Evolutionary conservation across 2,329 filamentous ascomycete genomes (phyloP), one percentile per base, ranked within the genome.

Genomic region (Fusarium illudens): DNA sequence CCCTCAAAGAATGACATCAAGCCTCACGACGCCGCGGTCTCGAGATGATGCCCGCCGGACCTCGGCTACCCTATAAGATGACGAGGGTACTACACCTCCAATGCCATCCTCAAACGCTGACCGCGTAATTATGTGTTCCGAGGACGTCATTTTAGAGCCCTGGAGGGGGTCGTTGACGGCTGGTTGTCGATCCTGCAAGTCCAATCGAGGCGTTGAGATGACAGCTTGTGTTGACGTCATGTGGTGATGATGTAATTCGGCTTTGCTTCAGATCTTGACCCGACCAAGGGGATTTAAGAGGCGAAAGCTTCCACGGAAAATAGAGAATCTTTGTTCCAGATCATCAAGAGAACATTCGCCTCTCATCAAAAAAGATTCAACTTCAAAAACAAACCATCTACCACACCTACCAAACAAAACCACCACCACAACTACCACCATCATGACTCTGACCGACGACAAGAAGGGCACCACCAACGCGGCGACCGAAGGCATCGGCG

Each of bases 401-500:
- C 44, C 15, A 59, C 54, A 56, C 30, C 20, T 49, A 30, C 30
- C 29, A 50, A 48, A 11, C 25, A 32, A 50, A 29, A n/a, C n/a
- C n/a, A 33, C 33, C 13, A 33, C 2, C 29, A 30, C 6, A 30
- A n/a, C n/a, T 17, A 9, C 30, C 27, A 52, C 42, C 51, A 62
- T 49, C 51, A 55, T 22, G 64, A 71, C 53, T 33, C 75, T 70
- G 66, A 68, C 54, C 49, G 70, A 66, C 68, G 69, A 67, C 56
- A 68, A 71, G 36, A 71, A 71, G 32, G 74, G 65, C 44, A 70
- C 71, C 62, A 65, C 62, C 46, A 75, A 46, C 42, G 66, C 25
- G 76, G 76, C 60, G 69, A 76, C 60, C 17, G 79, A 77, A 37
- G 77, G 72, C 54, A 75, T 75, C 46, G 73, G 75, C 20, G 80